Evolutionary conservation across 1,139 yeast species (phyloP), one percentile per base, ranked within the genome.

Genomic region (Protomyces gravidus): DNA sequence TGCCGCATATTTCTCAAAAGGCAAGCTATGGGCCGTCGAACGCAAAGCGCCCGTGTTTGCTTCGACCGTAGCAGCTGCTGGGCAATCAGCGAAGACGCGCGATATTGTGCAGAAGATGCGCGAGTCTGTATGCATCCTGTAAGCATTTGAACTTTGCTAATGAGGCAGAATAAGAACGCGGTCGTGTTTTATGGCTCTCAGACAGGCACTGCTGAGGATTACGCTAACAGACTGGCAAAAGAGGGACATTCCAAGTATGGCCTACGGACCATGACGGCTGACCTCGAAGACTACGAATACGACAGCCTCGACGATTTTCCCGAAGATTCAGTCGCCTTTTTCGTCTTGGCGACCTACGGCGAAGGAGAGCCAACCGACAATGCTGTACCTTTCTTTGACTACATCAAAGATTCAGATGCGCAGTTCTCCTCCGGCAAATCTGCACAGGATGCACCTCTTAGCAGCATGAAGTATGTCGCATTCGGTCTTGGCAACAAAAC

Each of bases 151-250:
- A 23, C 30, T 15, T 23, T 23, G 11, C 27, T 23, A 19, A n/a
- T 42, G 46, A 15, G 78, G 13, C 21, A 53, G 58, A 27, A 80
- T 64, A 90, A 92, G 73, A 85, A 86, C 67, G 85, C 87, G 53
- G 76, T 86, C 45, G 84, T 92, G n/a, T 80, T 92, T 65, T 94
- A 80, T 71, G 97, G 96, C 4, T 90, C 98, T 4, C 99, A 92
- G 74, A 94, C 99, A 11, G 99, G 99, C 66, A 92, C 99, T n/a
- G 96, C 98, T 52, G 98, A 92, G 74, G 98, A 92, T 71, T 92
- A 89, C 68, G 95, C 97, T 21, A 81, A 86, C 67, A 87, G 94
- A 71, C 83, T 89, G 67, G 82, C 96, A 52, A 89, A 89, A 71
- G 98, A 92, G 71, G 82, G 92, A 67, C 81, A 84, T 66, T 78